Evolutionary conservation across 2,329 filamentous ascomycete species (phyloP).

Genomic region (Davidsoniella australis): DNA sequence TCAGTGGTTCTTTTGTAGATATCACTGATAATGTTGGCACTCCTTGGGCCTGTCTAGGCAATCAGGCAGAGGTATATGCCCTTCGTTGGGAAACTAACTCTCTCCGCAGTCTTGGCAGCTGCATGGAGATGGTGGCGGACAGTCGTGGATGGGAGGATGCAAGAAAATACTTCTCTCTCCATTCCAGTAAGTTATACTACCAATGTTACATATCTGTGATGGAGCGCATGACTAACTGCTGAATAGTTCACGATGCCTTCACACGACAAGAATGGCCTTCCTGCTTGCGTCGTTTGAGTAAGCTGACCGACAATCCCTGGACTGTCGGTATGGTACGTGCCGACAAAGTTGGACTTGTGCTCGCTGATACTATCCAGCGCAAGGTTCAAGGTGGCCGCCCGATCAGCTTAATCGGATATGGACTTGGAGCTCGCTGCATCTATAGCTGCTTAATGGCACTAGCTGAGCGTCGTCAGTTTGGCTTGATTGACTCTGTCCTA

Average conservation of each 20-base stretch:
- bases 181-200: slow-evolving; percentile 26
- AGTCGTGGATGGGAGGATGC: slow-evolving; percentile 68
- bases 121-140: slow-evolving; percentile 60
- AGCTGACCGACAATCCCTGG: slow-evolving; percentile 69
- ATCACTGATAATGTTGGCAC: slow-evolving; percentile 49
- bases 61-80: slow-evolving; percentile 61
- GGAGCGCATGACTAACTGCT: slow-evolving; percentile 28
- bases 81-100: slow-evolving; percentile 70
- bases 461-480: slow-evolving; percentile 68
- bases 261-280: slow-evolving; percentile 37
- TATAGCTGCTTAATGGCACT: slow-evolving; percentile 68
- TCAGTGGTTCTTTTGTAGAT: slow-evolving; percentile 65
- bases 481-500: slow-evolving; percentile 69
- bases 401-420: slow-evolving; percentile 67
- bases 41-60: slow-evolving; percentile 63
- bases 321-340: slow-evolving; percentile 57
- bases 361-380: slow-evolving; percentile 69
- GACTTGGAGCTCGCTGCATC: slow-evolving; percentile 66
- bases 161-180: slow-evolving; percentile 29
- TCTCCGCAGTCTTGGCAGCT: slow-evolving; percentile 58
- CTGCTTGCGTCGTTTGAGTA: slow-evolving; percentile 47
- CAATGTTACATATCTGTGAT: background rate
- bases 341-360: slow-evolving; percentile 52
- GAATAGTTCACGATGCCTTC: slow-evolving; percentile 18
- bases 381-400: slow-evolving; percentile 69